These are phyloP conservation scores for Phytophthora podocarpi DNA, from an alignment of 352 stramenopile genomes.

Conservation along the genomic window DNA sequence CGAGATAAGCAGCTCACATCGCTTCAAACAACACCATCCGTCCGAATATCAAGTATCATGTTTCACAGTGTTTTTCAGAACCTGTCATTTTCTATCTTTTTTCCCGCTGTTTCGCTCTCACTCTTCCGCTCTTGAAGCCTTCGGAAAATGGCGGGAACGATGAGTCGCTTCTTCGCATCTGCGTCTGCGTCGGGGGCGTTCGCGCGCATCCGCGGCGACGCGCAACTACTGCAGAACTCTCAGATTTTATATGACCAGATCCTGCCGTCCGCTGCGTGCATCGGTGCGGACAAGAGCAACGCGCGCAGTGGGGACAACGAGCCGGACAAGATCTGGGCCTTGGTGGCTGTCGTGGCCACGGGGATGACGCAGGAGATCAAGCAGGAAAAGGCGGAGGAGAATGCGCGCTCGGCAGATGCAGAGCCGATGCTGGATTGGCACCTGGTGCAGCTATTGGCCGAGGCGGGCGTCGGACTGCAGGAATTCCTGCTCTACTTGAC, in stretches of 20 bases:
- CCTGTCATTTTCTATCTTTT: constrained; percentile 7
- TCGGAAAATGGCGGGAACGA: constrained; percentile 53
- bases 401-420: neutral
- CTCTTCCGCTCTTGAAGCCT: constrained; percentile 19
- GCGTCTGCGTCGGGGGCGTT: constrained; percentile 18
- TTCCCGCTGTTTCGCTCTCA: constrained; percentile 18
- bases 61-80: neutral
- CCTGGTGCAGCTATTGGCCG: constrained; percentile 46
- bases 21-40: no score
- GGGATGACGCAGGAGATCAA: constrained; percentile 48
- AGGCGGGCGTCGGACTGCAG: constrained; percentile 61
- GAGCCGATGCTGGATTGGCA: constrained; percentile 27
- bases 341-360: constrained; percentile 56
- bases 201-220: constrained; percentile 30
- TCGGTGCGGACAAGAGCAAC: constrained; percentile 26
- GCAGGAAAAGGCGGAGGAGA: constrained; percentile 24
- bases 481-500: constrained; percentile 76
- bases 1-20: constrained; percentile 9
- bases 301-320: constrained; percentile 24
- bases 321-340: constrained; percentile 44
- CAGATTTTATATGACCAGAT: constrained; percentile 55
- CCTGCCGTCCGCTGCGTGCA: constrained; percentile 17
- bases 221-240: constrained; percentile 30
- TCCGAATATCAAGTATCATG: neutral
- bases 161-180: constrained; percentile 28